phyloP scores from a whole-genome alignment of 257 asterid species.

The Ehretia macrophylla region DNA sequence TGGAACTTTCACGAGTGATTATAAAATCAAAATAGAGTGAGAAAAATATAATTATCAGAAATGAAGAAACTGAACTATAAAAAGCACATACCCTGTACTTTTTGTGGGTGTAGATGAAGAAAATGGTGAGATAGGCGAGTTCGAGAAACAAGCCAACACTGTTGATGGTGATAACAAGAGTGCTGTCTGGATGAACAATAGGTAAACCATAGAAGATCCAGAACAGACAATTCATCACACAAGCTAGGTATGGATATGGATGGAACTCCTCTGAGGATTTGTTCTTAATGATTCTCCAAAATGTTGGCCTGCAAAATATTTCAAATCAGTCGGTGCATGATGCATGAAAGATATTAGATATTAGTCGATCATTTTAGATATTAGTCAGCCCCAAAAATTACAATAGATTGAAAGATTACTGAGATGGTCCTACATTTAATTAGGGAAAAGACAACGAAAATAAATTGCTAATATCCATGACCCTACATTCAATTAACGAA shows the following conservation, averaged over 20 bases:
- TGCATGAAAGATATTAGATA: neutral
- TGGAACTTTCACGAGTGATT: too few species aligned
- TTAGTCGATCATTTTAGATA: neutral
- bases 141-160: slow-evolving; percentile 40
- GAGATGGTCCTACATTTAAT: too few species aligned
- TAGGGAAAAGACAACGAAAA: too few species aligned
- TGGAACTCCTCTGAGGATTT: slow-evolving; percentile 60
- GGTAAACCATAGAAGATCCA: slow-evolving; percentile 76
- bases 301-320: slow-evolving; percentile 43
- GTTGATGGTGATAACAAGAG: slow-evolving; percentile 48
- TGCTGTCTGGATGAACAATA: slow-evolving; percentile 48
- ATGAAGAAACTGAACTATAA: too few species aligned
- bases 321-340: neutral
- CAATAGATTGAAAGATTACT: too few species aligned
- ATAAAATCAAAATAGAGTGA: neutral
- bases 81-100: slow-evolving; percentile 1
- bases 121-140: slow-evolving; percentile 15
- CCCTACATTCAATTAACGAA: too few species aligned
- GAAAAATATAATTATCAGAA: too few species aligned
- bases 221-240: slow-evolving; percentile 50
- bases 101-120: slow-evolving; percentile 28
- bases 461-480: too few species aligned
- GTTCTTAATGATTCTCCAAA: slow-evolving; percentile 37
- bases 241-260: slow-evolving; percentile 60
- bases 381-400: neutral